Evolutionary conservation across 1,284 basidiomycete species (phyloP).

Genomic region (Microstroma glucosiphilum): DNA sequence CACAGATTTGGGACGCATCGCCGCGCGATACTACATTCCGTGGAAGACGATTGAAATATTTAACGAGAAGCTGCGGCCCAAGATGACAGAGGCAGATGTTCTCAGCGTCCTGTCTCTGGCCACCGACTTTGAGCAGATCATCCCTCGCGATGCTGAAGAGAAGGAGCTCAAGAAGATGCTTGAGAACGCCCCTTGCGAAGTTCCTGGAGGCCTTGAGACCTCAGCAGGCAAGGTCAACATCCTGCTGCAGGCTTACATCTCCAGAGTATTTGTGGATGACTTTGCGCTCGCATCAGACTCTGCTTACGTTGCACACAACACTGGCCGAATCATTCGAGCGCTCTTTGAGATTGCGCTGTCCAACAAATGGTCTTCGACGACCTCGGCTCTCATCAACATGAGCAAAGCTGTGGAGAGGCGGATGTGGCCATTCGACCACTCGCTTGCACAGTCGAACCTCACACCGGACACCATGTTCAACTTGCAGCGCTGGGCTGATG

Average conservation of each 20-base stretch:
- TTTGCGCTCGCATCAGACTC: conserved; percentile 95
- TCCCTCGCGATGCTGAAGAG: conserved; percentile 81
- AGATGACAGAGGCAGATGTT: conserved; percentile 90
- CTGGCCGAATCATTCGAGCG: conserved; percentile 85
- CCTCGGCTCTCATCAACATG: conserved; percentile 76
- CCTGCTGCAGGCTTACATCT: conserved; percentile 85
- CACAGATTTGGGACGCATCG: conserved; percentile 86
- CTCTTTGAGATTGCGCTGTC: conserved; percentile 90
- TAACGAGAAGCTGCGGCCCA: conserved; percentile 71
- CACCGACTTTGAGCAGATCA: conserved; percentile 95
- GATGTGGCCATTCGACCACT: conserved; percentile 93
- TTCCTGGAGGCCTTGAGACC: conserved; percentile 69
- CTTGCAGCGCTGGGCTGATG: conserved; percentile 74
- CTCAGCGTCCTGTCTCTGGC: conserved; percentile 79
- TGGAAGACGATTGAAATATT: conserved; percentile 82
- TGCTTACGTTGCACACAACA: conserved; percentile 75
- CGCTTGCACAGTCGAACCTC: conserved; percentile 66
- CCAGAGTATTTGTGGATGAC: conserved; percentile 73
- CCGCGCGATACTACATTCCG: conserved; percentile 92
- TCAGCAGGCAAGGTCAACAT: conserved; percentile 89
- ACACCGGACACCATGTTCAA: conserved; percentile 64
- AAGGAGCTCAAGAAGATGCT: conserved; percentile 73
- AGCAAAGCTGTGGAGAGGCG: conserved; percentile 69
- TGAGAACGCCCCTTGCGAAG: conserved; percentile 54
- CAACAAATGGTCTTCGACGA: conserved; percentile 78